Percentiles rank a stretch among this genome's conserved stretches.
Evolutionary conservation across 805 yeast species (phyloP).

Genomic region (Candida coquimbonensis): DNA sequence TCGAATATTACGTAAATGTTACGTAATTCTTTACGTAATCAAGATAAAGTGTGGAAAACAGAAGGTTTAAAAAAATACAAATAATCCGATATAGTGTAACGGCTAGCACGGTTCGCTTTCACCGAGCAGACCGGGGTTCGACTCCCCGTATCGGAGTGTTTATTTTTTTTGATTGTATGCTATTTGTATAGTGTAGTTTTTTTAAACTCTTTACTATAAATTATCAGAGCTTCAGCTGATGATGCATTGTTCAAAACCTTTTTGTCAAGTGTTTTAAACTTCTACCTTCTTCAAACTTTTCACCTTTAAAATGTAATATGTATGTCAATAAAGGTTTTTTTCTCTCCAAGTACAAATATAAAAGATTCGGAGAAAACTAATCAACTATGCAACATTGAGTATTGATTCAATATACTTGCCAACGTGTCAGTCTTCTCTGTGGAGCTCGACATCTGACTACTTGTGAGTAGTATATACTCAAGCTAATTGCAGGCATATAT

Average conservation of each 20-base stretch:
- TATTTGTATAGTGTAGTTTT: constrained; percentile 9
- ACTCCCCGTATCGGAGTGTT: constrained; percentile 79
- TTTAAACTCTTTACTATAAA: constrained; percentile 4
- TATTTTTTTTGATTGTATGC: too few relatives aligned
- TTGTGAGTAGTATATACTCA: neutral
- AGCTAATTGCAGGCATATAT: constrained; percentile 1
- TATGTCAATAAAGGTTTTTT: too few relatives aligned
- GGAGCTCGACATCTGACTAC: neutral
- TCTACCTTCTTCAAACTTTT: too few relatives aligned
- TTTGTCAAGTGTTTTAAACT: too few relatives aligned
- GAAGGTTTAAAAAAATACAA: neutral
- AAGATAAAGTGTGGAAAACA: neutral
- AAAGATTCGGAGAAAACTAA: too few relatives aligned
- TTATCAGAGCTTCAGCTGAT: too few relatives aligned
- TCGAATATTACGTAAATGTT: too few relatives aligned
- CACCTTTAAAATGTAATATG: too few relatives aligned
- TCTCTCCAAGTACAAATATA: too few relatives aligned
- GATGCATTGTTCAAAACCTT: too few relatives aligned
- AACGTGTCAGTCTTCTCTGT: neutral
- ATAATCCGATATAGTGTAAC: constrained; percentile 68
- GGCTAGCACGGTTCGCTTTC: constrained; percentile 82
- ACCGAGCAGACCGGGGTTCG: constrained; percentile 84
- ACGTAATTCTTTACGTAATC: too few relatives aligned
- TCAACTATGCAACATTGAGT: neutral
- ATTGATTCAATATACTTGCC: constrained; percentile 6